These are phyloP conservation scores for Zygnema circumcarinatum DNA, from an alignment of 139 green algal genomes.

Conservation along the genomic window DNA sequence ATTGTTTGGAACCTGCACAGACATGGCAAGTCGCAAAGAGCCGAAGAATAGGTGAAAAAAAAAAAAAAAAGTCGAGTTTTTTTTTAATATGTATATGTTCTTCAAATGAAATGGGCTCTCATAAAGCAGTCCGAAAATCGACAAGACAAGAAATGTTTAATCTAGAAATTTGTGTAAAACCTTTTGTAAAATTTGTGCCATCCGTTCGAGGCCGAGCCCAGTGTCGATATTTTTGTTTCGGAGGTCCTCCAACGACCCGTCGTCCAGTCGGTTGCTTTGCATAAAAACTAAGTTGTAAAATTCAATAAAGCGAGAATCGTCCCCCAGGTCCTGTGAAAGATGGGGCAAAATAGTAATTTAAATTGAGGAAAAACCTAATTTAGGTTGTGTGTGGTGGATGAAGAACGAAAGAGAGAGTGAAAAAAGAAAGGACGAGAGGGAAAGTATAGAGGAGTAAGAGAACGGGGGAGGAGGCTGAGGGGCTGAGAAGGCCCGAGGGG, in stretches of 20 bases:
- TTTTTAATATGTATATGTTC: no score
- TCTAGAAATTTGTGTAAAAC: constrained; percentile 10
- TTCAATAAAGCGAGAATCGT: constrained; percentile 72
- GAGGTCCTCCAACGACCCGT: constrained; percentile 77
- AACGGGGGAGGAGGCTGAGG: no score
- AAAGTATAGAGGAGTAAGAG: no score
- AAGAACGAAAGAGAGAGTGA: not conserved
- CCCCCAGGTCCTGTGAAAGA: constrained; percentile 59
- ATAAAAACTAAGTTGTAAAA: constrained; percentile 86
- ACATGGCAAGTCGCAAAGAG: not conserved
- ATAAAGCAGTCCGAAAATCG: no score
- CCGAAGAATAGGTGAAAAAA: no score
- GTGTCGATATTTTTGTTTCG: constrained; percentile 94
- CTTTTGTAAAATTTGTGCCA: constrained; percentile 92
- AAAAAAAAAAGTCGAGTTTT: no score
- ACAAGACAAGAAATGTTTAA: no score
- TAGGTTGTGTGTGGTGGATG: not conserved
- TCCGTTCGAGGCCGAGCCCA: constrained; percentile 90
- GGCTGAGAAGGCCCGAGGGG: no score
- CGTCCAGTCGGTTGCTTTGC: constrained; percentile 77
- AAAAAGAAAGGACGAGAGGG: no score
- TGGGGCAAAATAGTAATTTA: not conserved
- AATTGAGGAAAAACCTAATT: not conserved
- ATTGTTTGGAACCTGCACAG: constrained; percentile 80
- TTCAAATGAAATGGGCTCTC: no score